phyloP scores from a whole-genome alignment of 2,329 filamentous ascomycete genomes.

The Ceratocystis variospora region DNA sequence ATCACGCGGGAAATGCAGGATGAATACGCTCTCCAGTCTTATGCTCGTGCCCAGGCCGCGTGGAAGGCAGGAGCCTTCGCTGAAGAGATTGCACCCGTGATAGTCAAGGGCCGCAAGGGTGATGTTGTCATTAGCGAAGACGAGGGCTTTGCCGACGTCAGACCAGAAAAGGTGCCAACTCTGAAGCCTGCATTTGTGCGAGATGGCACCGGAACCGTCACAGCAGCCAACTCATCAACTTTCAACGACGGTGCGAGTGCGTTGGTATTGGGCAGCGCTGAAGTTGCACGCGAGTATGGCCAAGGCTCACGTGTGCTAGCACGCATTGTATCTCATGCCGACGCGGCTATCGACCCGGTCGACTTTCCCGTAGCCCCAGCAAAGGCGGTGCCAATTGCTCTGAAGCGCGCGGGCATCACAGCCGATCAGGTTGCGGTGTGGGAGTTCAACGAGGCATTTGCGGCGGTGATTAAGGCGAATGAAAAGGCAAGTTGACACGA shows the following conservation, averaged over 20 bases:
- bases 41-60: constrained; percentile 76
- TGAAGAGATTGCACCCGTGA: constrained; percentile 82
- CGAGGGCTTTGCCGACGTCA: constrained; percentile 78
- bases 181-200: constrained; percentile 85
- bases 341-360: constrained; percentile 79
- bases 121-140: constrained; percentile 67
- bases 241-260: constrained; percentile 92
- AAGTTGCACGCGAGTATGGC: constrained; percentile 68
- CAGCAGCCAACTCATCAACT: constrained; percentile 84
- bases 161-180: constrained; percentile 69
- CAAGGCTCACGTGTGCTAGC: constrained; percentile 69
- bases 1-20: constrained; percentile 81
- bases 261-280: constrained; percentile 69
- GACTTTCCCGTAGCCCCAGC: constrained; percentile 91
- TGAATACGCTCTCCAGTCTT: constrained; percentile 76
- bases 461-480: constrained; percentile 87
- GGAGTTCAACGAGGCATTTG: constrained; percentile 99
- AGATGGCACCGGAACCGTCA: constrained; percentile 78
- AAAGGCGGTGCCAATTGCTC: constrained; percentile 79
- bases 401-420: constrained; percentile 77
- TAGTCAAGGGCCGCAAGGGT: constrained; percentile 71
- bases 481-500: constrained; percentile 47
- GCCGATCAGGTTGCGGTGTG: constrained; percentile 86
- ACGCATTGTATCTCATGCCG: constrained; percentile 69
- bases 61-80: constrained; percentile 74